Conservation (phyloP, 257 asterid species). For the Perilla frutescens region DNA sequence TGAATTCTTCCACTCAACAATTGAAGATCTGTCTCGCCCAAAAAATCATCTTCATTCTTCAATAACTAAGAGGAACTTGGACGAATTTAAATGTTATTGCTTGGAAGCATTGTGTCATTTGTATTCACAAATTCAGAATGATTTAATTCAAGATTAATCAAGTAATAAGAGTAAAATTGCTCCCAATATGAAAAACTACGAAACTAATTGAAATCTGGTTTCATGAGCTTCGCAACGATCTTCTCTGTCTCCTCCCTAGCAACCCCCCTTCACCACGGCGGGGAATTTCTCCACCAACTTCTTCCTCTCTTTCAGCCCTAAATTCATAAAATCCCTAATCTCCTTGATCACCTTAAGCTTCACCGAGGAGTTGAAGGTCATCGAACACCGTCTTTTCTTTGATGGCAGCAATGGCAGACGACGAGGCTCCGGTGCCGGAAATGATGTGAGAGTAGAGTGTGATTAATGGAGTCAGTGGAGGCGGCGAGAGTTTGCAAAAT, state of each 20-base stretch:
- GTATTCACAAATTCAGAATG: constrained; percentile 23
- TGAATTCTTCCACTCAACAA: constrained; percentile 5
- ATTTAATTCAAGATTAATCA: constrained; percentile 10
- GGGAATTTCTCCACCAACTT: constrained; percentile 87
- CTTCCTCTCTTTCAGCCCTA: constrained; percentile 88
- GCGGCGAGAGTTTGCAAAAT: too few relatives aligned
- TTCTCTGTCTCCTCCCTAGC: constrained; percentile 78
- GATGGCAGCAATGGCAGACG: constrained; percentile 50
- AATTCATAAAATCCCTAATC: constrained; percentile 74
- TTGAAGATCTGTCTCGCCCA: constrained; percentile 9
- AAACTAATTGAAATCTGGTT: constrained; percentile 5
- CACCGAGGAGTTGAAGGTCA: constrained; percentile 66
- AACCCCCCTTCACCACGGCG: constrained; percentile 71
- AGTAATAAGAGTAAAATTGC: constrained; percentile 24
- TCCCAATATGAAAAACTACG: background rate
- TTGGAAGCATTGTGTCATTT: constrained; percentile 17
- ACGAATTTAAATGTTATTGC: constrained; percentile 12
- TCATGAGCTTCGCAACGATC: constrained; percentile 75
- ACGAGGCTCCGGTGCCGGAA: background rate
- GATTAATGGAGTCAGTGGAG: too few relatives aligned
- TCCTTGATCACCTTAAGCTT: constrained; percentile 94
- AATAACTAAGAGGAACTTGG: constrained; percentile 13
- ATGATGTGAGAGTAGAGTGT: too few relatives aligned
- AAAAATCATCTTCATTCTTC: constrained; percentile 27
- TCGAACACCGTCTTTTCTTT: constrained; percentile 78